Evolutionary conservation across 139 green algal species (phyloP), one percentile per base, ranked within the genome.

Genomic region (Chloropicon primus): DNA sequence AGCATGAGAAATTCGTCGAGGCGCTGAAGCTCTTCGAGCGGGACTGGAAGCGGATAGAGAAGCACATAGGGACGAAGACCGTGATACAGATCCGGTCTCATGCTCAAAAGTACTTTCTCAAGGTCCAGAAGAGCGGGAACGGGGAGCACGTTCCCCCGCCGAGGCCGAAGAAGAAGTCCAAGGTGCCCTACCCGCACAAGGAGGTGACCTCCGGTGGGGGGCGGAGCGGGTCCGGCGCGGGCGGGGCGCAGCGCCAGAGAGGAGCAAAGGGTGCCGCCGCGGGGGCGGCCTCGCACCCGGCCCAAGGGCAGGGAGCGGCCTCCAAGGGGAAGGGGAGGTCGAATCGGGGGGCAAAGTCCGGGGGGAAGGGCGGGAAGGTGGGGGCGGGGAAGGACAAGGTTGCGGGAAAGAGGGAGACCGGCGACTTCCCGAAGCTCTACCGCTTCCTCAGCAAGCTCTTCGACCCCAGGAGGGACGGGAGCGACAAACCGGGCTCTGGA

Each of bases 111-210:
- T 80, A 77, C 54, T 84, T 84, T 28, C 71, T 78, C 2, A 79
- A 80, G 53, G 53, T 80, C 24, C 21, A 75, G 22, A 82, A 82
- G 74, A 72, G 83, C 21, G 87, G 87, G 2, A 84, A 80, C 2
- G 84, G 79, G 0, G 82, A 96, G 72, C 76, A 80, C 41, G 93
- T 97, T 62, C 93, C 93, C 0, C 93, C 93, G 1, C 93, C 93
- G 0, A 80, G 93, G 21, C 91, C 89, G 24, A 98, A 97, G 84
- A 62, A 62, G 41, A 62, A 62, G 41, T 62, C 41, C 10, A 62
- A 62, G 41, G 41, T 62, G 10, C 41, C 41, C 10, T 62, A 62
- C 17, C 41, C 41, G 10, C 41, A 62, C 41, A 62, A 62, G 41
- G 41, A 62, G 41, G 41, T 62, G 41, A n/a, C n/a, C n/a, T n/a